Base-by-base conservation (phyloP, 768 basidiomycete species). In the Rickenella mellea region DNA sequence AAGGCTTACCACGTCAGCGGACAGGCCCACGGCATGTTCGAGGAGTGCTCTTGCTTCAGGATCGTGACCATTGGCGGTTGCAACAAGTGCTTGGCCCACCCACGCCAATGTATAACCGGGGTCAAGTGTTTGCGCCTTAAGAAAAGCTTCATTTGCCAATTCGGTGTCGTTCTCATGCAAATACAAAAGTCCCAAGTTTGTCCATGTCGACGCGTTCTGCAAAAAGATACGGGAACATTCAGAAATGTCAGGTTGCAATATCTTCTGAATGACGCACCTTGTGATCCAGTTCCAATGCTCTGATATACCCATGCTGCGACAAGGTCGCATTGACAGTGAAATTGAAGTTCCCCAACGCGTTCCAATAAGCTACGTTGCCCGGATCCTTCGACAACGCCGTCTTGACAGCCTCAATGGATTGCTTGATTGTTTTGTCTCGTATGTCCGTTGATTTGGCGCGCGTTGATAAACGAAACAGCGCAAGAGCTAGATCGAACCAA, bases 241-340 rank as follows among this genome's bases (percentile, higher is more conserved):
- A 41, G 8, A 29, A 36, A 40, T 19, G 14, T 9, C 31, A n/a
- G 7, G 25, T 24, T 44, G 42, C 15, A 39, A 20, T 12, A 40
- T 3, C 10, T 12, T 7, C 3, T 4, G 33, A 22, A 15, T 22
- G 27, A 59, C 65, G 36, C 47, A 86, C 89, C 70, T 94, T 94
- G 0, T 75, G 60, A 55, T 97, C 81, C 28, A 87, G 66, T 51
- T 97, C 93, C 35, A 98, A 60, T 4, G 92, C 83, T 44, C 77
- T 83, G 55, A 97, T 79, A 52, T 89, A 96, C 4, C 89, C 85
- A 63, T 98, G 91, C 59, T 99, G 94, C 2, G 89, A 81, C 1
- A 77, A 67, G 51, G 78, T 83, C 0, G 83, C 73, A 31, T 84
- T 78, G 11, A 64, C 66, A 6, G 70, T 52, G 52, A 90, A 85